phyloP scores from a whole-genome alignment of 1,139 yeast genomes.

The Candida labiduridarum region DNA sequence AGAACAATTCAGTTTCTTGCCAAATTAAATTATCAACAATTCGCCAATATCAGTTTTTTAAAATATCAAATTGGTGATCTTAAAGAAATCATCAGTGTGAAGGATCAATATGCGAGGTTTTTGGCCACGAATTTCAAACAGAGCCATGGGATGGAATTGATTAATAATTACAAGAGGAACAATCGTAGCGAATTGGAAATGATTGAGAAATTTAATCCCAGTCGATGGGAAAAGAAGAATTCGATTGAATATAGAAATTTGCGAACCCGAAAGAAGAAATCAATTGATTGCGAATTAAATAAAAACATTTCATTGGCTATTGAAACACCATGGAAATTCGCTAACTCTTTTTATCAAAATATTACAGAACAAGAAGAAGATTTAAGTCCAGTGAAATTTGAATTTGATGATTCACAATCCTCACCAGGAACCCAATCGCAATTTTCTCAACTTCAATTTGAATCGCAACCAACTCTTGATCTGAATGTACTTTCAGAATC shows the following conservation, averaged over 20 bases:
- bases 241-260: conserved; percentile 11
- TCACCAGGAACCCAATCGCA: not conserved
- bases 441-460: not conserved
- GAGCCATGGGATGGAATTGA: conserved; percentile 38
- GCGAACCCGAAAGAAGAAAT: conserved; percentile 6
- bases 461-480: conserved; percentile 1
- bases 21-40: conserved; percentile 26
- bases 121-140: conserved; percentile 40
- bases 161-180: conserved; percentile 29
- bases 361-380: conserved; percentile 6
- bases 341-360: conserved; percentile 11
- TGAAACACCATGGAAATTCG: conserved; percentile 13
- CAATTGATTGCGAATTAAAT: conserved; percentile 7
- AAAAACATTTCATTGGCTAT: conserved; percentile 10
- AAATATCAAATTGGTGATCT: conserved; percentile 24
- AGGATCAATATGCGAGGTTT: conserved; percentile 39
- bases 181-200: conserved; percentile 16
- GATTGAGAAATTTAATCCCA: conserved; percentile 20
- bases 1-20: conserved; percentile 22
- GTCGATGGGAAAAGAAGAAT: conserved; percentile 18
- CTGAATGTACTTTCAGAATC: not conserved
- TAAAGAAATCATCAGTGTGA: conserved; percentile 24
- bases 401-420: conserved; percentile 4
- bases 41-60: conserved; percentile 25
- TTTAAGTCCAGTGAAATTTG: conserved; percentile 8